phyloP scores from a whole-genome alignment of 192 early-diverging fungal species.

The Backusella luteola region DNA sequence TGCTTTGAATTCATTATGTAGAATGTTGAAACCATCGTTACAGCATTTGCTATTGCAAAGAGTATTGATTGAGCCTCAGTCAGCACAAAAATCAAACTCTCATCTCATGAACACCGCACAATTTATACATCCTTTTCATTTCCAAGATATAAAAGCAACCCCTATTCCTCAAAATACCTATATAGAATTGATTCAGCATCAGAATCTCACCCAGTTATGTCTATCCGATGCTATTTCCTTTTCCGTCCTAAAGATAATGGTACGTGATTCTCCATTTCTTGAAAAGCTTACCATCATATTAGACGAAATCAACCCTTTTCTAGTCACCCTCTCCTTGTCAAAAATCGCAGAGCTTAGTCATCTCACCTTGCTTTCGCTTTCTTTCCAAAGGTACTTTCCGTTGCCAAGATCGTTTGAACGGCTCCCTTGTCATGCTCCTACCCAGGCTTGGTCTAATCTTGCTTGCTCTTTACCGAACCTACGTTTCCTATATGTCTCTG shows the following conservation, averaged over 20 bases:
- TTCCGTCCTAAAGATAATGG: conserved; percentile 12
- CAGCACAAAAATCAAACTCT: background rate
- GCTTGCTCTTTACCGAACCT: conserved; percentile 9
- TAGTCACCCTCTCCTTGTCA: background rate
- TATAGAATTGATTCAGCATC: conserved; percentile 11
- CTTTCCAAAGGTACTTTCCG: conserved; percentile 22
- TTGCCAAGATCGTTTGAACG: conserved; percentile 12
- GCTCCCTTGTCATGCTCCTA: conserved; percentile 24
- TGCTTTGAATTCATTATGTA: conserved; percentile 12
- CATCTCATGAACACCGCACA: background rate
- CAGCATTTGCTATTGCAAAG: conserved; percentile 23
- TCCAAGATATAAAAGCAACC: background rate
- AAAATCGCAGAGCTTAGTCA: background rate
- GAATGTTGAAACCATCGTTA: conserved; percentile 2
- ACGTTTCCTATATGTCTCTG: conserved; percentile 24
- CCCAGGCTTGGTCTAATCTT: conserved; percentile 18
- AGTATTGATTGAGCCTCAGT: conserved; percentile 19
- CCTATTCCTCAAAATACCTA: conserved; percentile 21
- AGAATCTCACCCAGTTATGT: conserved; percentile 24
- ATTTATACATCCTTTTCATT: conserved; percentile 3
- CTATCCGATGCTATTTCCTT: conserved; percentile 25
- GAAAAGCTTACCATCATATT: conserved; percentile 30
- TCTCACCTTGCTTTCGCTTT: conserved; percentile 28
- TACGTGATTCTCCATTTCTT: conserved; percentile 19
- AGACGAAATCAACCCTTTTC: conserved; percentile 19